Evolutionary conservation across 768 basidiomycete species (phyloP), one percentile per base, ranked within the genome.

Genomic region (Mrakia gelida): DNA sequence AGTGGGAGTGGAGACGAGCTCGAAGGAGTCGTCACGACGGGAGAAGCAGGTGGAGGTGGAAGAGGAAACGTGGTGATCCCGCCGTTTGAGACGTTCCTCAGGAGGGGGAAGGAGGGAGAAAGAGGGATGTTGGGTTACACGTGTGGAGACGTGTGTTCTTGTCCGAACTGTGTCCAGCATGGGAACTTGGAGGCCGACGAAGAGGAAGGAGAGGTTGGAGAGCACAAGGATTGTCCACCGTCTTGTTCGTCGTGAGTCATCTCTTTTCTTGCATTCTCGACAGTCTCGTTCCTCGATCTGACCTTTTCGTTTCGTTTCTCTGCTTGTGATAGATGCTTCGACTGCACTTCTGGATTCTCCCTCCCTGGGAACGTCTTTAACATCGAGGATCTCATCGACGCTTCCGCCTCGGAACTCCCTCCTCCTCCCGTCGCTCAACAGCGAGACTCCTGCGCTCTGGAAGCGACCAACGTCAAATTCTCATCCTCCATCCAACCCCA

Each of bases 111-210:
- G 34, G 72, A 73, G 8, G 75, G 62, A 56, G 77, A 74, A 23
- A 65, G 72, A 18, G 65, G 43, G 52, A 80, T 84, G 62, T 82
- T 80, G 13, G 82, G 82, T 0, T 85, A 84, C 77, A 84, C 82
- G 15, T 85, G 84, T 77, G 84, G 83, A 2, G 81, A 82, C 32
- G 82, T 81, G 15, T 85, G 84, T 65, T 80, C 80, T 26, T 85
- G 84, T 81, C 82, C 84, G 11, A 83, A 82, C 7, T 85, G 84
- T 70, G 79, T 80, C 5, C 82, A 81, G 21, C 84, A 85, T 74
- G 80, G 79, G 38, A 81, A 81, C 23, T 75, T 54, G 79, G 78
- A 32, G 62, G 80, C 15, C 81, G 81, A 78, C 81, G 81, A 7
- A 26, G n/a, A 32, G 28, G 73, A 8, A 43, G 73, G 13, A 13